Evolutionary conservation across 2,329 filamentous ascomycete genomes (phyloP).

Genomic region (Sarocladiaceae sp.): DNA sequence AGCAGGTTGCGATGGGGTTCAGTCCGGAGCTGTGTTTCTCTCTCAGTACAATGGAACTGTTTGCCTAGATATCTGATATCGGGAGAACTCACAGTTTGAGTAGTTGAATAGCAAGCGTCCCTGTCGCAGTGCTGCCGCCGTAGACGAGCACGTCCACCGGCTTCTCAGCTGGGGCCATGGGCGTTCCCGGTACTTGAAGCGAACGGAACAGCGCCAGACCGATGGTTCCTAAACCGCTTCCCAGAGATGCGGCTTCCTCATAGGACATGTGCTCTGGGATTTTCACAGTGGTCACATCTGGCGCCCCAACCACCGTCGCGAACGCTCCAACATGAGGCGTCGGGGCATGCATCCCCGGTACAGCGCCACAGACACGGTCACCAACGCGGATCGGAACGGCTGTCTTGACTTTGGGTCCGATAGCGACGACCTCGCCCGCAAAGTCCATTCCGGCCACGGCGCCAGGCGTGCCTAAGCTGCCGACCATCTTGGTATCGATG

Average conservation of each 20-base stretch:
- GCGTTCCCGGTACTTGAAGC: no score
- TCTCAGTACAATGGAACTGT: no score
- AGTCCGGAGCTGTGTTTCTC: constrained; percentile 11
- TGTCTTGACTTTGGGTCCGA: constrained; percentile 17
- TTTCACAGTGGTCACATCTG: no score
- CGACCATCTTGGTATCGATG: constrained; percentile 23
- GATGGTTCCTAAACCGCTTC: no score
- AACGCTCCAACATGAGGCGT: no score
- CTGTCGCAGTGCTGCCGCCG: constrained; percentile 16
- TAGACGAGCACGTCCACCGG: constrained; percentile 16
- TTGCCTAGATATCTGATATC: no score
- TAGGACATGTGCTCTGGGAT: no score
- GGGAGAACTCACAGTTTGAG: constrained; percentile 18
- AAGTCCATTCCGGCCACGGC: constrained; percentile 23
- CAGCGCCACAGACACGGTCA: constrained; percentile 21
- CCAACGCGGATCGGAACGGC: constrained; percentile 14
- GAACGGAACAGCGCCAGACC: no score
- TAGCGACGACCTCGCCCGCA: constrained; percentile 19
- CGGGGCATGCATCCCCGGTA: no score
- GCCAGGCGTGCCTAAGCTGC: constrained; percentile 15
- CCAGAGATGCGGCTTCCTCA: no score
- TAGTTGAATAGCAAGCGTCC: constrained; percentile 19
- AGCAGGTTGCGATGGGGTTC: constrained; percentile 17
- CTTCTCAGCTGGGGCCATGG: no score
- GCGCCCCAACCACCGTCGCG: no score